Evolutionary conservation across 108 stramenopile species (phyloP).

Genomic region (Pseudonitzschia pungens): DNA sequence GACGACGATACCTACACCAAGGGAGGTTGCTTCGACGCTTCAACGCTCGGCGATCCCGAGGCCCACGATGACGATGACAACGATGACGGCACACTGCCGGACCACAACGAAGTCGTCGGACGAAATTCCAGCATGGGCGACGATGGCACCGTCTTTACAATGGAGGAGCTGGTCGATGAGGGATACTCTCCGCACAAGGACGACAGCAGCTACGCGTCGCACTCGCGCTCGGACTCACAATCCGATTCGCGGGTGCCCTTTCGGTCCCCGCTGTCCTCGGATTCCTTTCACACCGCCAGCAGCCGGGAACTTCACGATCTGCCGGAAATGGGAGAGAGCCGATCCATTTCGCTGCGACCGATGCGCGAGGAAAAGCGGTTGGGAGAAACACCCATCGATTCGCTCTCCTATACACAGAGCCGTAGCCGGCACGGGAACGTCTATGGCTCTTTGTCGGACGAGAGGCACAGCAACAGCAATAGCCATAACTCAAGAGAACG

Average conservation of each 20-base stretch:
- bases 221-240: too few relatives aligned
- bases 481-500: not conserved
- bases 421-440: not conserved
- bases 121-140: not conserved
- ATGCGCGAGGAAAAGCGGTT: too few relatives aligned
- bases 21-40: not conserved
- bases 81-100: not conserved
- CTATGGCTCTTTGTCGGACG: not conserved
- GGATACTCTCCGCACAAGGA: not conserved
- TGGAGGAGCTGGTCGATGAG: not conserved
- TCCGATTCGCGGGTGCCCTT: too few relatives aligned
- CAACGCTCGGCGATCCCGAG: not conserved
- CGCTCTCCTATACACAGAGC: not conserved
- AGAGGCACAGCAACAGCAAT: too few relatives aligned
- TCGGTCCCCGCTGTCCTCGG: not conserved
- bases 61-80: too few relatives aligned
- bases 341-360: not conserved
- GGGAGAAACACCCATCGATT: not conserved
- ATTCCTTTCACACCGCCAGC: not conserved
- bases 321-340: not conserved
- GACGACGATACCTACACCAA: not conserved
- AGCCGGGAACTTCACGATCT: not conserved
- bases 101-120: not conserved
- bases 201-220: not conserved
- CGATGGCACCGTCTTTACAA: not conserved